Conservation (phyloP, 345 rosid genomes). For the Capsella bursapastoris region DNA sequence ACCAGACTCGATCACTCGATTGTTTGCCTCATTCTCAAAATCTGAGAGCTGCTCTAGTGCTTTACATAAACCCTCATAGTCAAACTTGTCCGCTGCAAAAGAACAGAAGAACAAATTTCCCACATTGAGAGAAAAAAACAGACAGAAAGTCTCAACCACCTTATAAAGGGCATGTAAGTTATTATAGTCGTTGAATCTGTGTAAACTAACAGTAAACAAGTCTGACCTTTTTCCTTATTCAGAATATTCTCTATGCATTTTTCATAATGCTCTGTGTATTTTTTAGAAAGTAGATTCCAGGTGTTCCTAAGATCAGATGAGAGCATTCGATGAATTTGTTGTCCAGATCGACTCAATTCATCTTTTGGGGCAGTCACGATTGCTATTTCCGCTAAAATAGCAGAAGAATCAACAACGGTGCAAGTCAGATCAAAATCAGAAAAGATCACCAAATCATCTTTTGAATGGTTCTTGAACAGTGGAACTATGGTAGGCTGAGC, state of each 20-base stretch:
- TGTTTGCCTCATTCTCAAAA: conserved; percentile 84
- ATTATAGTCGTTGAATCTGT: neutral
- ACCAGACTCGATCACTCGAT: conserved; percentile 82
- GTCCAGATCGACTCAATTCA: conserved; percentile 62
- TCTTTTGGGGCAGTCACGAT: conserved; percentile 84
- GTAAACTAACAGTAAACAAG: conserved; percentile 22
- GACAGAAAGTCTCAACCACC: conserved; percentile 5
- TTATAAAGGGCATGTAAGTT: neutral
- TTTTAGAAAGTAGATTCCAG: conserved; percentile 76
- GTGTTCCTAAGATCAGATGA: conserved; percentile 78
- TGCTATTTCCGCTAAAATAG: conserved; percentile 95
- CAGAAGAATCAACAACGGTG: conserved; percentile 93
- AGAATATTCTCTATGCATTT: conserved; percentile 84
- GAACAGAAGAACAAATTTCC: conserved; percentile 10
- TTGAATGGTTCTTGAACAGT: conserved; percentile 58
- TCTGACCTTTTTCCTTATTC: conserved; percentile 64
- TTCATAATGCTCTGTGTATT: conserved; percentile 87
- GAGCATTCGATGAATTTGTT: conserved; percentile 66
- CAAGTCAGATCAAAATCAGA: conserved; percentile 98
- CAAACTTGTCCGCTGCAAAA: conserved; percentile 62
- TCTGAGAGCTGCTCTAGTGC: conserved; percentile 77
- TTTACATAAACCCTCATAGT: conserved; percentile 66
- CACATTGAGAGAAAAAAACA: neutral
- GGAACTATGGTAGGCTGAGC: conserved; percentile 78
- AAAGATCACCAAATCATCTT: conserved; percentile 66